These are phyloP conservation scores for Globisporangium viniferum DNA, from an alignment of 352 stramenopile genomes.

Conservation along the genomic window DNA sequence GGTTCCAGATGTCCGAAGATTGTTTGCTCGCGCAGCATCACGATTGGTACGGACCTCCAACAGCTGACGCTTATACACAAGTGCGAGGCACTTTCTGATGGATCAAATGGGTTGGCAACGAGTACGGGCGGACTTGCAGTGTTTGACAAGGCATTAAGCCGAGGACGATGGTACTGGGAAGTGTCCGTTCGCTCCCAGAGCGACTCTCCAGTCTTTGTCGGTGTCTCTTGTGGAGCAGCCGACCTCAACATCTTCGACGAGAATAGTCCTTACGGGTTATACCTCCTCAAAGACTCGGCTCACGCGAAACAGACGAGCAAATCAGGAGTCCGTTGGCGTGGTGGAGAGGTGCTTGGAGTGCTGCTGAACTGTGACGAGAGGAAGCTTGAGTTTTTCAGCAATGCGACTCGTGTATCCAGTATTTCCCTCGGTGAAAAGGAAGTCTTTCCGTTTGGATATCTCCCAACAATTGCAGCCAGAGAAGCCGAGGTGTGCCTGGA, in stretches of 20 bases:
- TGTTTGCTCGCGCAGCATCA: slow-evolving; percentile 60
- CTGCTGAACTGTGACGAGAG: slow-evolving; percentile 62
- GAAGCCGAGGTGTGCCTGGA: slow-evolving; percentile 69
- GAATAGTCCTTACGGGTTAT: slow-evolving; percentile 21
- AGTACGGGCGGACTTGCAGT: slow-evolving; percentile 51
- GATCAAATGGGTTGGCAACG: background rate
- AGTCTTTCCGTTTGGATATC: slow-evolving; percentile 29
- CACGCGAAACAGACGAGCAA: slow-evolving; percentile 17
- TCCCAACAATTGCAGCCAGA: slow-evolving; percentile 54
- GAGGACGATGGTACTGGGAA: slow-evolving; percentile 83
- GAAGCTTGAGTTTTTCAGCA: slow-evolving; percentile 62
- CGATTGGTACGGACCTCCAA: slow-evolving; percentile 61
- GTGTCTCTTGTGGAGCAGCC: slow-evolving; percentile 41
- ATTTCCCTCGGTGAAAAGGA: slow-evolving; percentile 24
- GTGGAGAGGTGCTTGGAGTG: slow-evolving; percentile 40
- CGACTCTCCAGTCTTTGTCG: slow-evolving; percentile 69
- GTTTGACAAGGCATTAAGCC: slow-evolving; percentile 55
- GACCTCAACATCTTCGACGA: slow-evolving; percentile 56
- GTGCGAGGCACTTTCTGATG: background rate
- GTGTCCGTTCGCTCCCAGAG: slow-evolving; percentile 48
- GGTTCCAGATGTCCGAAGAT: slow-evolving; percentile 66
- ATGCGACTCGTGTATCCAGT: slow-evolving; percentile 30
- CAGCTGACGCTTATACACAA: slow-evolving; percentile 57
- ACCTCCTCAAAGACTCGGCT: slow-evolving; percentile 36
- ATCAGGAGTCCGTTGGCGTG: slow-evolving; percentile 31